Base-by-base conservation (phyloP, 1,139 yeast genomes). In the Arxiozyma bovina region DNA sequence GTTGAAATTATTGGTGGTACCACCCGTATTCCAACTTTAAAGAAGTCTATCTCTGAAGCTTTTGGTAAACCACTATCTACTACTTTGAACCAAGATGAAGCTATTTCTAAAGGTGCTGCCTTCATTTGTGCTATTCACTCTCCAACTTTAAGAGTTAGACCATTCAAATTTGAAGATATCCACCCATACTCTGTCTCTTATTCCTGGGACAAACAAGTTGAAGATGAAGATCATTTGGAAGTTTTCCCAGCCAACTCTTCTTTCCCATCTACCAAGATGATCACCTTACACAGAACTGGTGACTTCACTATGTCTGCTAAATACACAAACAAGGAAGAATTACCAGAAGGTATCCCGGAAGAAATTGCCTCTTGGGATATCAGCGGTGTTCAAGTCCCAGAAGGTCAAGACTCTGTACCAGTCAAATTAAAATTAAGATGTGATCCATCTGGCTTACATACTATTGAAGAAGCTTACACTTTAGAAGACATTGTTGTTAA, bases 91-190 rank as follows among this genome's bases (percentile, higher is more conserved):
- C 98, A 91, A 78, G 99, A 93, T 72, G 99, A 93, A 80, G 97
- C 99, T 60, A 86, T 91, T 73, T 98, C 99, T 59, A 87, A 94
- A 75, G 99, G 99, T 79, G 95, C 96, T 65, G 97, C 99, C 54
- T 94, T 93, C 76, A 88, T 94, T 69, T 93, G 99, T 75, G 99
- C 99, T 65, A 88, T 91, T 76, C 98, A 91, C 80, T 93, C 99
- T 38, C 99, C 99, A 75, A 91, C 97, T 63, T 84, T 93, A 69
- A 87, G 99, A 78, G 99, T 94, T 55, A 87, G 98, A 77, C 97
- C 97, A 66, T 93, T 93, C 85, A 93, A 91, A 77, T 93, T 91
- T 70, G 97, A 93, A 78, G 99, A 93, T 74, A 77, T 85, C 72
- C 91, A 91, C 82, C 87, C 84, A 66, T 81, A 82, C 82, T 83